These are phyloP conservation scores for Ceratobasidium sp. DNA, from an alignment of 1,284 basidiomycete genomes.

Conservation along the genomic window DNA sequence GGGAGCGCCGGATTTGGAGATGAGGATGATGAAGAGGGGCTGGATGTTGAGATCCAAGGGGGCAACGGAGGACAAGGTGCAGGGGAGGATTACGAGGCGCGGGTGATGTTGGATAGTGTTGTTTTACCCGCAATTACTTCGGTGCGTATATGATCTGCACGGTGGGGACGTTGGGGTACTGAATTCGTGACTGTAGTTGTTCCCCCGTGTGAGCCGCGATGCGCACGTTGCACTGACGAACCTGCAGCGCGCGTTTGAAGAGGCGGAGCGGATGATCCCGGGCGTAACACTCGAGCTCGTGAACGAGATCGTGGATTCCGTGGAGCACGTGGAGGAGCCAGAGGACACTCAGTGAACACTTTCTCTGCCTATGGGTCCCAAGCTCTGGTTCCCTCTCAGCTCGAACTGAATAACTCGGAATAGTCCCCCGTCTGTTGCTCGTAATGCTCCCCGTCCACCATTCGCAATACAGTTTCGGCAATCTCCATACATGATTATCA, in stretches of 20 bases:
- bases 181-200: constrained; percentile 62
- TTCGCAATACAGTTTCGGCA: background rate
- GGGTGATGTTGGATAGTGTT: constrained; percentile 92
- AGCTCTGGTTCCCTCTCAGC: background rate
- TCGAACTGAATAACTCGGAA: background rate
- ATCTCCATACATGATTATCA: constrained; percentile 9
- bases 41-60: constrained; percentile 59
- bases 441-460: background rate
- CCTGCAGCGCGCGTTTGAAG: constrained; percentile 86
- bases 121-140: constrained; percentile 90
- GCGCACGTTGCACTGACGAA: constrained; percentile 82
- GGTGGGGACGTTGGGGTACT: background rate
- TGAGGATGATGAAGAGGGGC: constrained; percentile 70
- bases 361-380: background rate
- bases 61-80: constrained; percentile 17
- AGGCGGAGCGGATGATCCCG: constrained; percentile 87
- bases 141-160: constrained; percentile 60
- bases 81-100: constrained; percentile 71
- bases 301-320: constrained; percentile 87
- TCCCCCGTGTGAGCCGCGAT: constrained; percentile 85
- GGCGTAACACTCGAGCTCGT: constrained; percentile 82
- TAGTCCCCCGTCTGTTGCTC: background rate
- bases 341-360: constrained; percentile 50
- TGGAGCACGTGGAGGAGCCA: constrained; percentile 82
- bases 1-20: constrained; percentile 54